These are phyloP conservation scores for Nasturtium officinale DNA, from an alignment of 345 rosid genomes.

Conservation along the genomic window DNA sequence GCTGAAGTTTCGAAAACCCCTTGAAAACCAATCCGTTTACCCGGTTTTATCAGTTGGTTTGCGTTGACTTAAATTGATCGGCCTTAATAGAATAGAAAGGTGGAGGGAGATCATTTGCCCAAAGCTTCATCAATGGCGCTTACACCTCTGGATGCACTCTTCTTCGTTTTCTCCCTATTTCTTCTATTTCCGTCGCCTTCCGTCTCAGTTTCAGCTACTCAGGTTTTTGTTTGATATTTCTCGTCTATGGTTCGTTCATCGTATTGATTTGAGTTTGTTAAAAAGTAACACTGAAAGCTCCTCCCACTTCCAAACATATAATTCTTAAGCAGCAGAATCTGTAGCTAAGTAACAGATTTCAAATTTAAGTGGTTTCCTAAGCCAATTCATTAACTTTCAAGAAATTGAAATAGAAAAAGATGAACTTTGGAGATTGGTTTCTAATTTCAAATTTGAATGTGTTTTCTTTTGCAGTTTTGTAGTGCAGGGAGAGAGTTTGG, in stretches of 20 bases:
- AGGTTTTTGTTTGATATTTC: conserved; percentile 34
- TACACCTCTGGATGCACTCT: conserved; percentile 16
- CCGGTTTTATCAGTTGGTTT: not conserved
- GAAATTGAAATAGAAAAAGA: not conserved
- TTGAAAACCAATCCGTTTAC: not conserved
- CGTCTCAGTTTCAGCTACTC: conserved; percentile 32
- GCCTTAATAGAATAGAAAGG: conserved; percentile 20
- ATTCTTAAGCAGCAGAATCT: not conserved
- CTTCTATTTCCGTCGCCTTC: conserved; percentile 35
- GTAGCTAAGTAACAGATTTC: not conserved
- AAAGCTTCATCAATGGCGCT: conserved; percentile 41
- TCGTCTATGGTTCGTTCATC: not conserved
- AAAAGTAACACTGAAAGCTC: conserved; percentile 11
- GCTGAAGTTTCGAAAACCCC: not conserved
- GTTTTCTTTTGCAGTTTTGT: conserved; percentile 55
- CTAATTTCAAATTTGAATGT: not conserved
- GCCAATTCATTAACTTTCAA: not conserved
- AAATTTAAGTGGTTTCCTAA: not conserved
- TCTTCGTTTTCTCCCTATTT: conserved; percentile 20
- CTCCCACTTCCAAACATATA: not conserved
- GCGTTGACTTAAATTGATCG: conserved; percentile 30
- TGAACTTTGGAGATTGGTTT: conserved; percentile 7
- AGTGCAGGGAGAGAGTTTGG: conserved; percentile 55
- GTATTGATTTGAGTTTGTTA: conserved; percentile 13
- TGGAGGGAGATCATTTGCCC: conserved; percentile 3